Evolutionary conservation across 1,139 yeast genomes (phyloP), one percentile per base, ranked within the genome.

Genomic region (Pichia sp.): DNA sequence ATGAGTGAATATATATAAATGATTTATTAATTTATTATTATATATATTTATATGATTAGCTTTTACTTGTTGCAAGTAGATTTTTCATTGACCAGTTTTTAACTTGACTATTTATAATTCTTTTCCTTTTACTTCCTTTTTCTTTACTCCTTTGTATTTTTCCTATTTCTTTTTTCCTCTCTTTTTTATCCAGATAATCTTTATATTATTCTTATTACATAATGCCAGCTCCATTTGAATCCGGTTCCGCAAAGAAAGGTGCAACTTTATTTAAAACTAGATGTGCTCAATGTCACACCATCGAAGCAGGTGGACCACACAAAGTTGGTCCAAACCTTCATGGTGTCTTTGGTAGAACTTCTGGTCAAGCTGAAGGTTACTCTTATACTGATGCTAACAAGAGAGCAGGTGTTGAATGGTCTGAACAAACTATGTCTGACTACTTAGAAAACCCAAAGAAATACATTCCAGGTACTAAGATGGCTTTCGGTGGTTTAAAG

Each of bases 401-500:
- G 80, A 84, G 85, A 78, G 89, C 89, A 76, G 95, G 90, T 65
- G 95, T 90, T 55, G 62, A 60, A 52, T 92, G 98, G 98, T 60
- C 65, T 57, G 94, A 82, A 66, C 92, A 89, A 68, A 79, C 89
- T 70, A 79, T 92, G 84, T 78, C 83, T 62, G 96, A 86, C 70
- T 92, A 92, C 82, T 82, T 92, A 72, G 95, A 85, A 74, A 94
- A 92, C 87, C 98, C 98, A 76, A 92, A 92, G 95, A 92, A 92
- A 78, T 92, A 89, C 78, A 89, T 92, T 62, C 98, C 98, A 66
- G 98, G 98, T 73, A 92, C 97, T 76, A 92, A 92, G 84, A 92
- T 92, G 98, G 98, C 98, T 57, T 92, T 92, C 65, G 98, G 97
- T 76, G 98, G 98, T 75, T 82, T 92, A 73, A 92, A 92, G 92